Base-by-base conservation (phyloP, 352 stramenopile species). In the Aphanomyces cochlioides region DNA sequence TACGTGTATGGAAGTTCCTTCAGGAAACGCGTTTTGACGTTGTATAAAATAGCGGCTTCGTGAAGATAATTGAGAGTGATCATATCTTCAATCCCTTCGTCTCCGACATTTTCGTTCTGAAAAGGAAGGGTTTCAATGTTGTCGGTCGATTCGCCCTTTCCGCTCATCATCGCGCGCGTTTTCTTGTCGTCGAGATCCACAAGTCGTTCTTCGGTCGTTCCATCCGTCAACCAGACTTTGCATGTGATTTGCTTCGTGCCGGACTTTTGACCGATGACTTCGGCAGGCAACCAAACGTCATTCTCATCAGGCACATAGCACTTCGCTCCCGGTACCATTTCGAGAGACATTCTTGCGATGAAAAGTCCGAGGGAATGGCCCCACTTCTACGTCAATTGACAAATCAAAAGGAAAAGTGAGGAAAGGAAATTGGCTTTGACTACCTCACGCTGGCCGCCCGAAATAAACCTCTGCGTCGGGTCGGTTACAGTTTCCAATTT, bases 1-100 rank as follows among this genome's bases (percentile, higher is more conserved):
- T 97, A 97, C 28, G 96, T 98, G 79, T 99, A 99, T 0, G 96
- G 96, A 64, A 96, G 77, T 47, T 90, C 76, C 45, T 85, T 73
- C 37, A 96, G 76, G 61, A 96, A 96, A 28, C 91, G 83, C 66
- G 73, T 79, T 74, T 94, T 89, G 67, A 97, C 77, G 76, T 97
- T 97, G 79, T 95, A 96, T 47, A 97, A 74, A 63, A 97, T 96
- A 40, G 89, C 88, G 3, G 91, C 79, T 72, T 97, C 90, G 72
- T 97, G 91, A 12, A 97, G 74, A 69, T 97, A 91, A 72, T 93
- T 91, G 71, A 96, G 80, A 39, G 80, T 72, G 57, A 88, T 92
- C 89, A 96, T 94, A 71, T 95, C 87, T n/a, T 93, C 87, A 28
- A 88, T 89, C 59, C 87, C 87, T 34, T 82, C 74, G 5, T 76